A percentile compares a stretch with the other conserved stretches of the same genome.
phyloP scores from a whole-genome alignment of 2,329 filamentous ascomycete genomes.

The Colletotrichum sp. region DNA sequence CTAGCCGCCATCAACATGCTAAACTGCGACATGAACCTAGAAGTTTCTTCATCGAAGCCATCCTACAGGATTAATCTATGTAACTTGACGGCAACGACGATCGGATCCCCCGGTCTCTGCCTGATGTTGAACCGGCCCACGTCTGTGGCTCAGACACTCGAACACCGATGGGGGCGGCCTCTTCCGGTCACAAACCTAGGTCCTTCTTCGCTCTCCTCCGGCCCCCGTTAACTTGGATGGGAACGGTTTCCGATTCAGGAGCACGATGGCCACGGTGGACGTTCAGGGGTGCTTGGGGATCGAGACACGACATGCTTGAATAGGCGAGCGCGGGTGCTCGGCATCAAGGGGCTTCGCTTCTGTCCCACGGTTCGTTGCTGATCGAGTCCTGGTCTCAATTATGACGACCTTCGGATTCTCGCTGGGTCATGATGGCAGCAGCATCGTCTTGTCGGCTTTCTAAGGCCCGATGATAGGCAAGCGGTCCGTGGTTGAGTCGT shows the following conservation, averaged over 20 bases:
- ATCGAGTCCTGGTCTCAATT: not conserved
- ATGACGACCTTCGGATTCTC: not conserved
- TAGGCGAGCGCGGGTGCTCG: not conserved
- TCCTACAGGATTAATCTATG: not conserved
- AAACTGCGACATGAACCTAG: not conserved
- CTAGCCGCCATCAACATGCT: not conserved
- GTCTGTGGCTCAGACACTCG: constrained; percentile 8
- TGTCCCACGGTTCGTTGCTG: not conserved
- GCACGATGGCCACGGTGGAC: not conserved
- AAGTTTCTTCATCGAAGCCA: not conserved
- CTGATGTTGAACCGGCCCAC: not conserved
- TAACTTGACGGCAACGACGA: not conserved
- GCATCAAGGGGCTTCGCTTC: not conserved
- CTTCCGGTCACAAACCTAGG: not conserved
- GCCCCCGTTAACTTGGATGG: not conserved
- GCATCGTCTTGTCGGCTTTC: not conserved
- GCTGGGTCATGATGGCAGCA: not conserved
- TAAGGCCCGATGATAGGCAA: not conserved
- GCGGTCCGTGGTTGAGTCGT: not conserved
- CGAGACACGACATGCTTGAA: constrained; percentile 5
- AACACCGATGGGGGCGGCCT: not conserved
- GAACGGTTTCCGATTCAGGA: not conserved
- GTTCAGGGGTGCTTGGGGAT: not conserved
- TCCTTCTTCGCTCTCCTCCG: not conserved
- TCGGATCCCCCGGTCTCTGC: not conserved